Base-by-base conservation (phyloP, 345 rosid genomes). In the Streptanthus diversifolius region DNA sequence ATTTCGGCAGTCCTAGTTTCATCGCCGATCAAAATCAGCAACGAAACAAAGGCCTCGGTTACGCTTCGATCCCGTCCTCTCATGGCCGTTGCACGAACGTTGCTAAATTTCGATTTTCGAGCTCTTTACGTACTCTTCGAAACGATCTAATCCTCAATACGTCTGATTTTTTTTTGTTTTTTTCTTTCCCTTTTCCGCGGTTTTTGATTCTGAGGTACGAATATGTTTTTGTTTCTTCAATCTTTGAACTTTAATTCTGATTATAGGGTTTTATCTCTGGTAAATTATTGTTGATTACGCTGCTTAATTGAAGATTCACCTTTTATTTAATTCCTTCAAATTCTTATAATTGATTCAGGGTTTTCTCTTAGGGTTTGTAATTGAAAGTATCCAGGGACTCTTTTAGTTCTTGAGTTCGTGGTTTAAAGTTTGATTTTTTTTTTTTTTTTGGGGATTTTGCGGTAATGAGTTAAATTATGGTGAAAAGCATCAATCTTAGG, bases 1-100 rank as follows among this genome's bases (percentile, higher is more conserved):
- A 82, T 78, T 84, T 64, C 32, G 0, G 0, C 0, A 5, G 11
- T 25, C 33, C 71, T 73, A 83, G 77, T 80, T 85, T 79, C 88
- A 82, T 85, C 87, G 88, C 89, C 96, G 96, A 92, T 86, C 92
- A 88, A 80, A 86, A 85, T n/a, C 68, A 77, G 63, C 84, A 82
- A 80, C 68, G 72, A 80, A 81, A 77, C 67, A 79, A 62, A 69
- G 33, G 44, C 62, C 37, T 67, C 41, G 74, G 47, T 60, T 67
- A 43, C 39, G 79, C 66, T 69, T 39, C 63, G 73, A 68, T 84
- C 77, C 79, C 85, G 73, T 72, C 87, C 79, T 54, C 60, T 62
- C 83, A 73, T 84, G 83, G 90, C 82, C 71, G 33, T 68, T 66
- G 82, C 74, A 29, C 68, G 80, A 81, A 80, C 85, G 80, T 54